A percentile compares a stretch with the other conserved stretches of the same genome.
Conservation (phyloP, 495 filamentous ascomycete genomes). For the Podospora australis region DNA sequence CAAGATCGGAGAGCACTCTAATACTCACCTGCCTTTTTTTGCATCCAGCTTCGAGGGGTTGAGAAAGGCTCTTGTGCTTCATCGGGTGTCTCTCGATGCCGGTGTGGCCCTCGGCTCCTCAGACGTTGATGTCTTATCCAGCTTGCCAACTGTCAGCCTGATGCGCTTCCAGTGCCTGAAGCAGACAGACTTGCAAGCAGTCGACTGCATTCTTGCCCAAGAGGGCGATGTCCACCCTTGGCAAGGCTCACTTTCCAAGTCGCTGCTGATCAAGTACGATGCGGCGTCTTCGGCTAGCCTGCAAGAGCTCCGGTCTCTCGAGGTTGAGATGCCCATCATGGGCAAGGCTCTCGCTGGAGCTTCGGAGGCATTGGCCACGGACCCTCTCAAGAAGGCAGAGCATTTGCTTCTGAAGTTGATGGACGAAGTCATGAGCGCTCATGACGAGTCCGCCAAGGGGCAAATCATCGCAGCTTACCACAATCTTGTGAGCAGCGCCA, state of each 20-base stretch:
- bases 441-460: slow-evolving; percentile 18
- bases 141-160: slow-evolving; percentile 35
- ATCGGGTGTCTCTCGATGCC: slow-evolving; percentile 21
- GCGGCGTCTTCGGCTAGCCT: slow-evolving; percentile 49
- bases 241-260: slow-evolving; percentile 47
- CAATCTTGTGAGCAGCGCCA: slow-evolving; percentile 1
- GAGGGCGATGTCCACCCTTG: slow-evolving; percentile 37
- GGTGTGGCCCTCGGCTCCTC: slow-evolving; percentile 12
- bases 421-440: slow-evolving; percentile 40
- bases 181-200: slow-evolving; percentile 32
- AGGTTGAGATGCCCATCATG: slow-evolving; percentile 58
- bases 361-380: slow-evolving; percentile 39
- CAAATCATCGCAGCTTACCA: slow-evolving; percentile 10
- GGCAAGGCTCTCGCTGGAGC: slow-evolving; percentile 46
- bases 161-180: slow-evolving; percentile 39
- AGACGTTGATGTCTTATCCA: slow-evolving; percentile 40
- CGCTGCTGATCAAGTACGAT: slow-evolving; percentile 51
- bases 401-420: slow-evolving; percentile 44
- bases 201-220: slow-evolving; percentile 38
- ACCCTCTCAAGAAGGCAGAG: slow-evolving; percentile 42
- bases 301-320: slow-evolving; percentile 56
- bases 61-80: slow-evolving; percentile 53
- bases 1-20: slow-evolving; percentile 33
- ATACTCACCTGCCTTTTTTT: slow-evolving; percentile 47
- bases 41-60: slow-evolving; percentile 58